Evolutionary conservation across 2,329 filamentous ascomycete species (phyloP), one percentile per base, ranked within the genome.

Genomic region (Alternaria arbusti): DNA sequence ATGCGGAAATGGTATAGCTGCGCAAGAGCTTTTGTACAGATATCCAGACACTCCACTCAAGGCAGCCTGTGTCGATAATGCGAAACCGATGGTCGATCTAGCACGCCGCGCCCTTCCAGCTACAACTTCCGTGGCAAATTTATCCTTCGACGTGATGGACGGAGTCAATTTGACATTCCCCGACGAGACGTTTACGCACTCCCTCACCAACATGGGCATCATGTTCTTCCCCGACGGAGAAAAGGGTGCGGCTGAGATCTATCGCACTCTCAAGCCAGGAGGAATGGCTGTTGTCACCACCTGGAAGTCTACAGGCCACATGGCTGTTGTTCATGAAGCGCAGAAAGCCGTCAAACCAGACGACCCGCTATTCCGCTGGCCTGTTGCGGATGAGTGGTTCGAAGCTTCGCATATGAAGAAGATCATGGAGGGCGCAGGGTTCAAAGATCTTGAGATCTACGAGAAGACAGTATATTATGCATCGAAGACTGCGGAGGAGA

Each of bases 191-290:
- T 82, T 82, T 61, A 77, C 74, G 0, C 77, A 81, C 63, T 74
- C 70, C 6, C 69, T 83, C 61, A 82, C 79, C 4, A 82, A 79
- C 65, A 73, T 81, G 49, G 80, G 79, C 4, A 73, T 82, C 28
- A 63, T 80, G 20, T 78, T 79, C 60, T 80, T 78, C 54, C 25
- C 61, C 1, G 68, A 69, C 12, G 78, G 73, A 9, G 74, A 72
- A 0, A 66, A 68, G 3, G 67, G 63, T 3, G 65, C 65, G 3
- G 44, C 26, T 0, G 79, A 82, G 55, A 74, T 82, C 10, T 68
- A 70, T 51, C 75, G 81, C 15, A 82, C 80, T 0, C 74, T 82
- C 7, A 66, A 73, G 17, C 72, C 74, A 4, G 78, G 72, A 12
- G 80, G 81, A 4, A 69, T 71, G 1, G 81, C 81, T 3, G 63